Base-by-base conservation (phyloP, 768 basidiomycete species). In the Xerocomellus amylosporus region DNA sequence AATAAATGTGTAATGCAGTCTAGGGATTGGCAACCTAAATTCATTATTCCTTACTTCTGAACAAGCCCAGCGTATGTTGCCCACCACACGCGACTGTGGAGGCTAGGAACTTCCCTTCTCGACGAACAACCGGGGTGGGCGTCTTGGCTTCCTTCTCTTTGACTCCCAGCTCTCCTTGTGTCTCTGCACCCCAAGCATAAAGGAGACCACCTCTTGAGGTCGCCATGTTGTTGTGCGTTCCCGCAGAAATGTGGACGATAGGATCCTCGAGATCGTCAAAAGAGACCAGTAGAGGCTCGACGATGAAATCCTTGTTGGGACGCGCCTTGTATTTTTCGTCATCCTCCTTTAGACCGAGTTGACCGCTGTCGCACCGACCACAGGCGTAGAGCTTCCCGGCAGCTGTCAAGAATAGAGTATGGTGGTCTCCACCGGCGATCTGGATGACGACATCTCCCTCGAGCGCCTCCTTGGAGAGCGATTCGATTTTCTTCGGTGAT, bases 361-460 rank as follows among this genome's bases (percentile, higher is more conserved):
- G 93, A 34, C 87, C 83, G 36, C 84, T 84, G 60, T 94, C 91
- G 42, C 83, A 84, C 36, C 94, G 85, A 3, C 96, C 96, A 63
- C 87, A 89, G 2, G 86, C 90, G 68, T 83, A 96, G 1, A 98
- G 90, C 56, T 85, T 83, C 44, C 96, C 96, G 31, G 82, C 78
- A 37, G 81, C 79, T 12, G 94, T 88, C 60, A 93, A 76, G 79
- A 99, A 98, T 44, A 98, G 69, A 0, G 93, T 85, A 67, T 99
- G 94, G 61, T 97, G 90, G 53, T 88, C 86, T 42, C 96, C 93
- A 17, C 88, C 92, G 20, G 65, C 78, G 58, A 98, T 91, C 67
- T 91, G 82, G 20, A 85, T 74, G 45, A 93, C 82, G 2, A 73
- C 73, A 47, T 82, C 85, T 46, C 80, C 85, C 4, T 69, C 77